phyloP scores from a whole-genome alignment of 225 moss, liverwort and hornwort species.

The Bryoerythrophyllum caledonicum region DNA sequence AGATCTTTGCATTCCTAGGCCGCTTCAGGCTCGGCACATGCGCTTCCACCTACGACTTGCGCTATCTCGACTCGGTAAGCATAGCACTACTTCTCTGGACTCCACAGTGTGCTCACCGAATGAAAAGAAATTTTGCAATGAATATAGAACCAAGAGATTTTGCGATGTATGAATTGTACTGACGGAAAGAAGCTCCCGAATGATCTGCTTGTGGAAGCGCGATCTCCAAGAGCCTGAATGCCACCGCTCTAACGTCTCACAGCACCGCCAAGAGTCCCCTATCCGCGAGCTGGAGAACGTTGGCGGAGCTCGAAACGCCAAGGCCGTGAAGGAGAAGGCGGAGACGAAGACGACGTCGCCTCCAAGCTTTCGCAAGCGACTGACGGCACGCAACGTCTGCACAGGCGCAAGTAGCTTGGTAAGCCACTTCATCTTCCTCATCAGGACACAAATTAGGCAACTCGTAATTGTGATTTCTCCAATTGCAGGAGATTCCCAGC shows the following conservation, averaged over 20 bases:
- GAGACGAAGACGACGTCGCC: neutral
- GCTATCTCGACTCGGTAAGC: neutral
- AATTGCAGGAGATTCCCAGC: neutral
- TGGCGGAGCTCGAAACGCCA: too few species aligned
- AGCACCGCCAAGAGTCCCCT: too few species aligned
- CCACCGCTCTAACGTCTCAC: neutral
- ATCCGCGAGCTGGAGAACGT: too few species aligned
- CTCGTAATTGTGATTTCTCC: neutral
- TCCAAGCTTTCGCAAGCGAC: neutral
- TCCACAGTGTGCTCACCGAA: neutral
- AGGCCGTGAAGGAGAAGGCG: too few species aligned
- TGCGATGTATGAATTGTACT: too few species aligned
- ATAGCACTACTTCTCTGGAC: neutral
- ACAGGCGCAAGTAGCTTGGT: neutral
- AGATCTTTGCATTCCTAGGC: neutral
- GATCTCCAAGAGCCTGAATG: neutral
- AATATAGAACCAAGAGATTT: too few species aligned
- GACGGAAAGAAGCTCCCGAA: too few species aligned
- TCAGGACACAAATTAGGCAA: neutral
- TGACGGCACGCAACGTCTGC: neutral
- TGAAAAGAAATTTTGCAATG: neutral
- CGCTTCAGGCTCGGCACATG: neutral
- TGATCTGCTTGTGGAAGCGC: neutral
- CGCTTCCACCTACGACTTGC: neutral
- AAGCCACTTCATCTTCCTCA: neutral